Base-by-base conservation (phyloP, 2,329 filamentous ascomycete genomes). In the Colletotrichum euphorbiae region DNA sequence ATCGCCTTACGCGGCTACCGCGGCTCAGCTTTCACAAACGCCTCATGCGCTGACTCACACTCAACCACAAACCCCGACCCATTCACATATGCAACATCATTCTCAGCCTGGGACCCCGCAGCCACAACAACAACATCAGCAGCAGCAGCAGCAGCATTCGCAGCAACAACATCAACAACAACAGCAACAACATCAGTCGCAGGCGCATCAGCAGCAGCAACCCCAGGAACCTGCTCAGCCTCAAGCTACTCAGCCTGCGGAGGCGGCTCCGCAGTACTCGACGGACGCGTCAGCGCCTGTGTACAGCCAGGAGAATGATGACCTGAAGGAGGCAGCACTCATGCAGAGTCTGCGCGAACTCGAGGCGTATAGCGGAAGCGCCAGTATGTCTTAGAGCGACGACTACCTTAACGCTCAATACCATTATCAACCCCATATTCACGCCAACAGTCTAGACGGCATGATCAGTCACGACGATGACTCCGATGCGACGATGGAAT, bases 181-280 rank as follows among this genome's bases (percentile, higher is more conserved):
- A 6, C 67, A 70, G n/a, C 71, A 70, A 17, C 68, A 70, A 13
- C 64, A 69, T 9, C 72, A 71, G 45, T 28, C 28, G 28, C 28
- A 28, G 28, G 28, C 28, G 6, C 68, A 71, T 5, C 67, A 70
- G n/a, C 71, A 70, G 19, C 68, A 70, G 12, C 64, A 69, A 8
- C 72, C 71, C 42, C 71, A 73, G 12, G 51, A 68, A 45, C 65
- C 64, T 21, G 51, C 40, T n/a, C 74, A 75, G 50, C 52, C 54
- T 4, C 64, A 54, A 54, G 64, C 52, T 19, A 51, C 64, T 15
- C 64, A 69, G 24, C 46, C 57, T n/a, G 24, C 57, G 5, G 62
- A 61, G 40, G 31, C 67, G 21, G 55, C 43, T 4, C 33, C 54
- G 7, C 55, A 68, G 42, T 70, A 68, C 55, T 48, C 64, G n/a